phyloP scores from a whole-genome alignment of 2,329 filamentous ascomycete genomes.

The Cladosporium austrohemisphaericum region DNA sequence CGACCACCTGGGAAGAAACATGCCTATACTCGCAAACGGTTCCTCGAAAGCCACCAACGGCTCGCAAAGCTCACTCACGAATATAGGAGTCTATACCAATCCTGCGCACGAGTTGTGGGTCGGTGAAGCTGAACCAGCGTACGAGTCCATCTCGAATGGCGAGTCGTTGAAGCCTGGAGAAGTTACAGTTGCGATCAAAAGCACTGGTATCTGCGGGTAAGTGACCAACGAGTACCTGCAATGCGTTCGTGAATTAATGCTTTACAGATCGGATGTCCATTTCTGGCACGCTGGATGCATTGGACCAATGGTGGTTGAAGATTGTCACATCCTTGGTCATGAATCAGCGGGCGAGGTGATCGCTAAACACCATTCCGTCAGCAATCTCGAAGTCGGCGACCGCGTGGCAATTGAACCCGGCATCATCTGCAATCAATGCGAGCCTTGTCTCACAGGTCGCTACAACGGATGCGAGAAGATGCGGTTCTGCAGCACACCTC shows the following conservation, averaged over 20 bases:
- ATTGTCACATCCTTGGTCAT: constrained; percentile 88
- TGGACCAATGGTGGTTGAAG: constrained; percentile 88
- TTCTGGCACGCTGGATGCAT: constrained; percentile 97
- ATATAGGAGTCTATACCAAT: constrained; percentile 95
- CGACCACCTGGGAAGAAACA: too few relatives aligned
- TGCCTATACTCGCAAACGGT: too few relatives aligned
- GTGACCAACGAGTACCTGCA: constrained; percentile 22
- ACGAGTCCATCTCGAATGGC: constrained; percentile 67
- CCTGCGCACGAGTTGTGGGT: constrained; percentile 89
- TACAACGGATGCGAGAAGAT: constrained; percentile 94
- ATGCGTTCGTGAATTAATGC: neutral
- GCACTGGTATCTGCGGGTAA: constrained; percentile 92
- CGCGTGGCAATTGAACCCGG: constrained; percentile 92
- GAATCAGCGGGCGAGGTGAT: constrained; percentile 82
- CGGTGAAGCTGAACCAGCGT: constrained; percentile 68
- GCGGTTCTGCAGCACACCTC: constrained; percentile 86
- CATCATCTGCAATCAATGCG: constrained; percentile 84
- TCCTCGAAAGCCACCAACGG: too few relatives aligned
- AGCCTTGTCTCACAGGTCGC: constrained; percentile 83
- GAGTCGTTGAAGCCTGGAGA: constrained; percentile 73
- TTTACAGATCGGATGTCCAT: constrained; percentile 79
- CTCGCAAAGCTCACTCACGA: too few relatives aligned
- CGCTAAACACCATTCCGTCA: constrained; percentile 77
- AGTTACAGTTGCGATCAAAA: constrained; percentile 84
- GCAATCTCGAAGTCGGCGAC: constrained; percentile 74